phyloP scores from a whole-genome alignment of 116 monocot species.

The Zostera marina region DNA sequence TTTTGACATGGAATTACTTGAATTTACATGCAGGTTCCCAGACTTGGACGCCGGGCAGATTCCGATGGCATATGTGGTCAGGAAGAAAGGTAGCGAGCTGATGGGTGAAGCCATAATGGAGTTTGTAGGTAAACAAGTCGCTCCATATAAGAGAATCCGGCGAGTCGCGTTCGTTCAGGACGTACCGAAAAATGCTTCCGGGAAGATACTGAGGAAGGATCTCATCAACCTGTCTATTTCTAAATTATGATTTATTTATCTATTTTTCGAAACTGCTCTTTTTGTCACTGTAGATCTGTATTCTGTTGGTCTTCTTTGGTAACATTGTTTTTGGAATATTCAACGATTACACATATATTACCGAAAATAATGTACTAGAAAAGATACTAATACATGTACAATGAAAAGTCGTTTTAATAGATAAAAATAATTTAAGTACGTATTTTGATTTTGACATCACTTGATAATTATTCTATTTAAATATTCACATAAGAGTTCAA shows the following conservation, averaged over 20 bases:
- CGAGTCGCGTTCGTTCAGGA: constrained; percentile 50
- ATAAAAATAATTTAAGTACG: too few species aligned
- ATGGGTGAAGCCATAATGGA: constrained; percentile 35
- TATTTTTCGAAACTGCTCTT: too few species aligned
- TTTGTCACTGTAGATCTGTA: too few species aligned
- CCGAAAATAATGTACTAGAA: too few species aligned
- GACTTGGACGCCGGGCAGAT: constrained; percentile 59
- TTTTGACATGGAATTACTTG: neutral
- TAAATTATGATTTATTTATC: constrained; percentile 2
- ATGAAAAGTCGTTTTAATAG: too few species aligned
- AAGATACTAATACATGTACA: too few species aligned
- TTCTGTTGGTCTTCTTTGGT: too few species aligned
- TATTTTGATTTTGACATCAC: too few species aligned
- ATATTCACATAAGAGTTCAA: too few species aligned
- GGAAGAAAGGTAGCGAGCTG: constrained; percentile 30
- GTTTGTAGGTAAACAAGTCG: constrained; percentile 66
- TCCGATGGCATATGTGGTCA: constrained; percentile 89
- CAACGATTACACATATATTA: too few species aligned
- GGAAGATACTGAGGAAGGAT: constrained; percentile 89
- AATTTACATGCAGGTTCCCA: constrained; percentile 76
- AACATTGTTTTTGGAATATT: too few species aligned
- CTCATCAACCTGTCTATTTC: constrained; percentile 58
- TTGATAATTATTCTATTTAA: too few species aligned
- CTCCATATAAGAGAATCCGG: constrained; percentile 79
- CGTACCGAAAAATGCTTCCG: constrained; percentile 79